Evolutionary conservation across 257 asterid species (phyloP).

Genomic region (Orobanche coerulescens): DNA sequence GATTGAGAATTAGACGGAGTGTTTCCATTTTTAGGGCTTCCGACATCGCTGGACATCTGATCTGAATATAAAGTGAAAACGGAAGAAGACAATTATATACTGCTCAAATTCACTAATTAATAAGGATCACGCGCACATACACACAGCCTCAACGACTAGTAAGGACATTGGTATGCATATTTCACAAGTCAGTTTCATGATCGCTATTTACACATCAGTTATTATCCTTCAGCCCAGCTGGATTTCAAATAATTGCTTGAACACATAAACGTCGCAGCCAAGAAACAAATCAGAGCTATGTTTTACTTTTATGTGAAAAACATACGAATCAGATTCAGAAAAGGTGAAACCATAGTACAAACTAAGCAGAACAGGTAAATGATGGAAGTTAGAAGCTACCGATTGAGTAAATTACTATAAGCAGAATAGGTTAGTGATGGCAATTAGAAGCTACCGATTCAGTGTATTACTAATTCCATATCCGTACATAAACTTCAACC

Average conservation of each 20-base stretch:
- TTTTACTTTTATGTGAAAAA: not conserved
- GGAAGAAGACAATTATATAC: too few relatives aligned
- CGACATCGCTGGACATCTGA: constrained; percentile 75
- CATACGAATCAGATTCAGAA: not conserved
- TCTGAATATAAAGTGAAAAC: constrained; percentile 15
- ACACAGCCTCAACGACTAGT: too few relatives aligned
- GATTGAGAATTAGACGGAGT: constrained; percentile 25
- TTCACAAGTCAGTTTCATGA: too few relatives aligned
- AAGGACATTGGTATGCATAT: too few relatives aligned
- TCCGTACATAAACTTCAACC: not conserved
- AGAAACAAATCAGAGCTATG: too few relatives aligned
- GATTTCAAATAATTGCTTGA: too few relatives aligned
- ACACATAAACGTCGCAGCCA: too few relatives aligned
- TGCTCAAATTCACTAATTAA: too few relatives aligned
- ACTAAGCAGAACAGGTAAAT: not conserved
- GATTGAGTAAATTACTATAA: not conserved
- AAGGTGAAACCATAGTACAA: not conserved
- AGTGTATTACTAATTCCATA: not conserved
- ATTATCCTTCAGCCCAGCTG: too few relatives aligned
- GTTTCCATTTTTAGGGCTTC: constrained; percentile 45
- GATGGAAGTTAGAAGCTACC: not conserved
- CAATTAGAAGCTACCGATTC: not conserved
- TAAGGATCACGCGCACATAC: too few relatives aligned
- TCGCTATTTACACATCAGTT: too few relatives aligned
- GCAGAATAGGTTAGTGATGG: not conserved